Base-by-base conservation (phyloP, 2,329 filamentous ascomycete species). In the Pseudogymnoascus sp. region DNA sequence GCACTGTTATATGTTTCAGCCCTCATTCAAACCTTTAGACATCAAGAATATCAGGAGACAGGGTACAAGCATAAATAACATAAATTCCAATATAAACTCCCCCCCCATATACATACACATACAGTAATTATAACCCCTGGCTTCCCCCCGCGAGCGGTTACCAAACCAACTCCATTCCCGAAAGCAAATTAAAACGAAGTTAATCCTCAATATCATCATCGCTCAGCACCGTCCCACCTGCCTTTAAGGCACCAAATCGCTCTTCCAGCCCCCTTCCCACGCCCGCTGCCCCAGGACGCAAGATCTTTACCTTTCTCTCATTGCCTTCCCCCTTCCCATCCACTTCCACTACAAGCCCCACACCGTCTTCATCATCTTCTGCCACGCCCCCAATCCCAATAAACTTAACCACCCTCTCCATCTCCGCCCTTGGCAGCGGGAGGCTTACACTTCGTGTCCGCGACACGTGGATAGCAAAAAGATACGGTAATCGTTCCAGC, bases 401-500 rank as follows among this genome's bases (percentile, higher is more conserved):
- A 53, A 76, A 74, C 4, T 67, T 65, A 2, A 72, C 73, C 2
- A 75, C 71, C 61, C 72, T 73, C 61, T 76, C 75, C 63, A 77
- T 70, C 65, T 68, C 75, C 73, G 67, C 76, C 77, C 66, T 76
- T 71, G 34, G 75, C 72, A 14, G 80, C 77, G 1, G 77, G 66
- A 60, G 6, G 28, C 37, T 1, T 63, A 66, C 49, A 18, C 23
- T 78, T 72, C 43, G 74, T 61, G 56, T 70, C 63, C 71, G 68
- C 75, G 70, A 65, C 40, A 97, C 90, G 60, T 84, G 82, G 1
- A 87, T 81, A 14, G 49, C 28, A 34, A 56, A 56, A 80, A 95
- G 86, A 74, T 96, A 97, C 0, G 95, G 95, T 0, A 99, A 81
- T 7, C 91, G 86, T 67, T 97, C 91, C 23, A 97, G 83, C 0